Conservation (phyloP, 345 rosid species). For the Lepidium didymum region DNA sequence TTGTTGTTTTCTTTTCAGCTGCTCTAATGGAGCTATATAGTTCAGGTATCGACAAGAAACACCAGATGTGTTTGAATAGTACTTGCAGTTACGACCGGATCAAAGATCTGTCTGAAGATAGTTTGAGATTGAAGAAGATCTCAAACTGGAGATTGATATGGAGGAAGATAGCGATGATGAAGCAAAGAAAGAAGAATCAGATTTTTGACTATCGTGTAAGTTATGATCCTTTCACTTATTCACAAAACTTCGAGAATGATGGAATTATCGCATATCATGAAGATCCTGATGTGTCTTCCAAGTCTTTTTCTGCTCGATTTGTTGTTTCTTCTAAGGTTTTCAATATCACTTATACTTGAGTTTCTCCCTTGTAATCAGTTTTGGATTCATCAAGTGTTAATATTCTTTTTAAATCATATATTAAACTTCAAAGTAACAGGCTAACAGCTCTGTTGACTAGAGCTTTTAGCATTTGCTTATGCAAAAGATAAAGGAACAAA, state of each 20-base stretch:
- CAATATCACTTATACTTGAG: background rate
- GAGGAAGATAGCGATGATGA: conserved; percentile 18
- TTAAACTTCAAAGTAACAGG: background rate
- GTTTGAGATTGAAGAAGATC: conserved; percentile 1
- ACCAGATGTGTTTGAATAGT: background rate
- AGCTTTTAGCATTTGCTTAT: background rate
- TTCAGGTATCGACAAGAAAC: conserved; percentile 7
- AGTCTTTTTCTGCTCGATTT: conserved; percentile 26
- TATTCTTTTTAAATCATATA: background rate
- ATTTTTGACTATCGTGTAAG: background rate
- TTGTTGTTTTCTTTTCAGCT: background rate
- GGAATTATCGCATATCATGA: conserved; percentile 23
- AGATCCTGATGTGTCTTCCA: conserved; percentile 23
- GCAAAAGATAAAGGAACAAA: background rate
- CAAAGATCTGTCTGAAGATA: conserved; percentile 4
- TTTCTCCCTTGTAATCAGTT: background rate
- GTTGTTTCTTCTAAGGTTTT: conserved; percentile 23
- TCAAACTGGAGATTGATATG: conserved; percentile 22
- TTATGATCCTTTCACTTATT: conserved; percentile 20
- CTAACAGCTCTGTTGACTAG: too few relatives aligned
- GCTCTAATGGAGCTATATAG: conserved; percentile 4
- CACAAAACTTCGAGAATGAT: conserved; percentile 26
- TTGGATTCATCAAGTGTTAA: conserved; percentile 6
- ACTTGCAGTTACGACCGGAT: conserved; percentile 11
- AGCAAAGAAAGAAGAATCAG: conserved; percentile 6